Base-by-base conservation (phyloP, 352 stramenopile species). In the Pythium oligandrum region DNA sequence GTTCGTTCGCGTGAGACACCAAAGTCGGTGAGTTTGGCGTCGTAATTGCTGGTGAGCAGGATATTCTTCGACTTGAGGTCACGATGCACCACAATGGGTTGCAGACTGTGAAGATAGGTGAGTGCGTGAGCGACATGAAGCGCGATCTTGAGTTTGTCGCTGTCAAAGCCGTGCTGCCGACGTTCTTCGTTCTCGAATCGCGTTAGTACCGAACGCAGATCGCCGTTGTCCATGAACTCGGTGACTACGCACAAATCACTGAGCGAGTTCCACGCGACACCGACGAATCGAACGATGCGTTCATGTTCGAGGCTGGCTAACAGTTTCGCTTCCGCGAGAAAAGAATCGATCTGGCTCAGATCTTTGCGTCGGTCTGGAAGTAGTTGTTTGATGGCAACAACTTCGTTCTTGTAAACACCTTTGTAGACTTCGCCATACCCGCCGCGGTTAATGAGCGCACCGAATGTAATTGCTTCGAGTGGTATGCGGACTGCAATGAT, bases 51-150 rank as follows among this genome's bases (percentile, higher is more conserved):
- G 4, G 61, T 54, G 11, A 87, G 48, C 8, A 87, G 50, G 33
- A 87, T 68, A 50, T 85, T 87, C 55, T 71, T 75, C 0, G 76
- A 85, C 53, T 85, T 87, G 44, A 87, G 58, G 42, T 87, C 71
- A 43, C 73, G 71, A 31, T 83, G 73, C 33, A 87, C 36, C 0
- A 82, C 48, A 6, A 62, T 48, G 0, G 68, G 66, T 4, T 78
- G 55, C 0, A 87, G 59, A 0, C 59, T 68, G 60, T 87, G 76
- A 52, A 87, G 43, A 51, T 87, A 87, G 35, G 62, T 69, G 31
- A 87, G 36, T 9, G 61, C 71, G 40, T 77, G 66, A 3, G 66
- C 64, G 12, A 85, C 61, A 44, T 78, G 59, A 33, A 70, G 7
- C 4, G 73, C 63, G n/a, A 83, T 73, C 38, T 64, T 70, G 34